These are phyloP conservation scores for Actinomortierella ambigua DNA, from an alignment of 371 early-diverging fungal genomes.

Conservation along the genomic window DNA sequence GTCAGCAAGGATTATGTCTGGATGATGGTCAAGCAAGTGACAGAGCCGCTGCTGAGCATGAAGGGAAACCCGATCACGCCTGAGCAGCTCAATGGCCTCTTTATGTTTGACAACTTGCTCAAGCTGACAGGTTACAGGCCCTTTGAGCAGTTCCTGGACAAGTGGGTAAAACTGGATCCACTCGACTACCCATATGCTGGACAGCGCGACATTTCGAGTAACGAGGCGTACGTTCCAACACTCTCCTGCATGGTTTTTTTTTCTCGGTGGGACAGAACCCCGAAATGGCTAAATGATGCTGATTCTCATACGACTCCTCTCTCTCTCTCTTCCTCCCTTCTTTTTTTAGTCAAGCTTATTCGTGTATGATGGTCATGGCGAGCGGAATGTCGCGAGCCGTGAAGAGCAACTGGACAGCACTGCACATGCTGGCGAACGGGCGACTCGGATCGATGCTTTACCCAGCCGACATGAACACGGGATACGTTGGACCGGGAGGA, in stretches of 20 bases:
- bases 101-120: slow-evolving; percentile 62
- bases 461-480: slow-evolving; percentile 57
- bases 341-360: slow-evolving; percentile 33
- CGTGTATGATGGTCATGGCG: slow-evolving; percentile 69
- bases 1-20: slow-evolving; percentile 56
- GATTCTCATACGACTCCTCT: not conserved
- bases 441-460: slow-evolving; percentile 48
- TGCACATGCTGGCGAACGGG: slow-evolving; percentile 48
- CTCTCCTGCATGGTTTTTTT: no score
- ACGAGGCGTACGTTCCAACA: slow-evolving; percentile 58
- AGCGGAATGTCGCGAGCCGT: slow-evolving; percentile 49
- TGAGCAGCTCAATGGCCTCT: slow-evolving; percentile 50
- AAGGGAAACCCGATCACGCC: slow-evolving; percentile 7
- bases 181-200: slow-evolving; percentile 62
- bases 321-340: not conserved
- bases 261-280: no score
- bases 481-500: slow-evolving; percentile 64
- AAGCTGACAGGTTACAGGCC: slow-evolving; percentile 57
- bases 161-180: slow-evolving; percentile 55
- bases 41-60: slow-evolving; percentile 34
- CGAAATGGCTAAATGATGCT: not conserved
- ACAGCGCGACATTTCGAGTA: slow-evolving; percentile 56
- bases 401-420: slow-evolving; percentile 29
- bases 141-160: slow-evolving; percentile 56
- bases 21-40: slow-evolving; percentile 54